A percentile compares a stretch with the other conserved stretches of the same genome.
phyloP scores from a whole-genome alignment of 768 basidiomycete genomes.

The Cubamyces sp. region DNA sequence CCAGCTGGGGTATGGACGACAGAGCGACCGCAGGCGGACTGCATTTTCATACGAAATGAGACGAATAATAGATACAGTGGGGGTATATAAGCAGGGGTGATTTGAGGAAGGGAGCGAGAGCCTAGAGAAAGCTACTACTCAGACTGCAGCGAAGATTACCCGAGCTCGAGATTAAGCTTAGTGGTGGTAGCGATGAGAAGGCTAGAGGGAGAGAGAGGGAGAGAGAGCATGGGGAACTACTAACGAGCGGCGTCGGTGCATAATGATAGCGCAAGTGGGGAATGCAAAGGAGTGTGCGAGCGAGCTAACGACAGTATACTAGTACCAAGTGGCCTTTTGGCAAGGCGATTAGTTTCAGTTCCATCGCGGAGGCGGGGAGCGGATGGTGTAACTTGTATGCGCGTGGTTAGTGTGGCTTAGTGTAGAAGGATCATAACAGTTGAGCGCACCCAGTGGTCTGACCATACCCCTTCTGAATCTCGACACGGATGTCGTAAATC shows the following conservation, averaged over 20 bases:
- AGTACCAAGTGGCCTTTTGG: neutral
- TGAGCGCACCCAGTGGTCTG: slow-evolving; percentile 72
- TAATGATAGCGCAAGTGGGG: slow-evolving; percentile 12
- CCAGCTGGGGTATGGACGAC: neutral
- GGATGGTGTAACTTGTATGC: slow-evolving; percentile 31
- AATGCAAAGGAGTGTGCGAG: neutral
- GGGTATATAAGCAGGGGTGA: slow-evolving; percentile 2
- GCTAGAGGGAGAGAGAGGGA: slow-evolving; percentile 5
- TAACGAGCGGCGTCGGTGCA: slow-evolving; percentile 9
- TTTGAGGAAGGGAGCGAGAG: neutral
- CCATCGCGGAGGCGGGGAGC: slow-evolving; percentile 38
- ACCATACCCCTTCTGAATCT: slow-evolving; percentile 81
- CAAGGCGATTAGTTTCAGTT: neutral
- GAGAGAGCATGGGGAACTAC: slow-evolving; percentile 9
- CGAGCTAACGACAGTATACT: neutral
- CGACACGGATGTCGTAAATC: slow-evolving; percentile 83
- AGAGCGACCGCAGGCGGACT: neutral
- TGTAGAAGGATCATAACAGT: slow-evolving; percentile 2
- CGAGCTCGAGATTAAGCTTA: slow-evolving; percentile 4
- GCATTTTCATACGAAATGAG: slow-evolving; percentile 8
- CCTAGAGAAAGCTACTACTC: neutral
- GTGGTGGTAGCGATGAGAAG: neutral
- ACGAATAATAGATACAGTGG: slow-evolving; percentile 23
- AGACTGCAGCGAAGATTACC: slow-evolving; percentile 5
- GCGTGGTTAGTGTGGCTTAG: neutral